phyloP scores from a whole-genome alignment of 306 rosid genomes.

The Hippophae gyantsensis region DNA sequence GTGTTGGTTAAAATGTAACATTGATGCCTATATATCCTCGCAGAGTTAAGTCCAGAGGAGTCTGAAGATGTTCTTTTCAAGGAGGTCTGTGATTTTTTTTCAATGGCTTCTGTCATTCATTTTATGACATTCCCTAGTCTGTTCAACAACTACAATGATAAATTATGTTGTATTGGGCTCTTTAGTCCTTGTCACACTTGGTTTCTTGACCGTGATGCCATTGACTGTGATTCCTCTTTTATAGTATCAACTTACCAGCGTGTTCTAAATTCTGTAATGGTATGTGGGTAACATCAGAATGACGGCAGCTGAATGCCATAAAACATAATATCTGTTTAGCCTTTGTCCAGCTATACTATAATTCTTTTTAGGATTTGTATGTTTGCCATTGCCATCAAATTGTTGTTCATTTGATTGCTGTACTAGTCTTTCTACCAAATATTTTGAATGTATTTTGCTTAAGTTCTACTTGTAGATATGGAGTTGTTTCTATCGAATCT shows the following conservation, averaged over 20 bases:
- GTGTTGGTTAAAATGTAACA: not conserved
- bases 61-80: slow-evolving; percentile 98
- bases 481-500: not conserved
- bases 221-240: too few species aligned
- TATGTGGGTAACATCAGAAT: too few species aligned
- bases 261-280: too few species aligned
- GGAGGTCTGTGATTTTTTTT: slow-evolving; percentile 44
- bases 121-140: not conserved
- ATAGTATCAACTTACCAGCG: too few species aligned
- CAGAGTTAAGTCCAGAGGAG: slow-evolving; percentile 93
- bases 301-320: too few species aligned
- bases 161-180: not conserved
- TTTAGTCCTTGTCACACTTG: too few species aligned
- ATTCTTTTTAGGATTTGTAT: too few species aligned
- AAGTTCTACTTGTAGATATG: not conserved
- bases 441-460: not conserved
- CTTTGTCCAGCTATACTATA: too few species aligned
- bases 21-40: slow-evolving; percentile 19
- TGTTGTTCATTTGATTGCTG: too few species aligned
- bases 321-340: too few species aligned
- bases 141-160: not conserved
- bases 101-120: slow-evolving; percentile 14
- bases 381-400: too few species aligned
- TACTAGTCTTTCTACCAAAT: not conserved
- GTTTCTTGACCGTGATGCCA: too few species aligned